Conservation (phyloP, 108 stramenopile species). For the Skeletonema costatum region DNA sequence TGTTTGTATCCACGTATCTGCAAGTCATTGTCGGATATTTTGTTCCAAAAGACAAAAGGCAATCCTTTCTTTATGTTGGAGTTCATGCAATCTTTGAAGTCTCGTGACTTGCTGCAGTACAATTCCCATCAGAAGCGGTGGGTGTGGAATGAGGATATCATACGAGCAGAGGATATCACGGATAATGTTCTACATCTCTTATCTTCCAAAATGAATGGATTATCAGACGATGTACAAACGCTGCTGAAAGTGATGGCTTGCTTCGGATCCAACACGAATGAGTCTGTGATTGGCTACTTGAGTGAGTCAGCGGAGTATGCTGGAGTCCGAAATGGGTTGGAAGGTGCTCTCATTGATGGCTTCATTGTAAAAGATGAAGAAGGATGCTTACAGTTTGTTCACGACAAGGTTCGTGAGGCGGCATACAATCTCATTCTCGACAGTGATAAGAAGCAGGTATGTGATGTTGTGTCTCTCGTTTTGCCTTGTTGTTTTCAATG, state of each 20-base stretch:
- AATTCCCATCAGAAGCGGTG: neutral
- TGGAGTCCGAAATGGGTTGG: slow-evolving; percentile 7
- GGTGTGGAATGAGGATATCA: too few species aligned
- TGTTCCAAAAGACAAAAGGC: slow-evolving; percentile 36
- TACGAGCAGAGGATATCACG: too few species aligned
- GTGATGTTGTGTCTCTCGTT: neutral
- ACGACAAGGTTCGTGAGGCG: slow-evolving; percentile 60
- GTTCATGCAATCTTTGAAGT: slow-evolving; percentile 23
- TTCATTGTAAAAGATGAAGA: slow-evolving; percentile 17
- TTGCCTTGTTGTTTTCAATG: neutral
- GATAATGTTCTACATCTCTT: too few species aligned
- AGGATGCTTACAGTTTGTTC: slow-evolving; percentile 28
- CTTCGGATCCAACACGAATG: slow-evolving; percentile 29
- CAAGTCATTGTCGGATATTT: slow-evolving; percentile 18
- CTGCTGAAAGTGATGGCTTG: slow-evolving; percentile 36
- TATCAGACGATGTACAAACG: slow-evolving; percentile 16
- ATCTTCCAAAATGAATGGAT: neutral
- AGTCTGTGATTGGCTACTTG: slow-evolving; percentile 6
- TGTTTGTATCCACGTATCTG: slow-evolving; percentile 29
- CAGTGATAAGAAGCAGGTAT: slow-evolving; percentile 8
- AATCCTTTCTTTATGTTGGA: slow-evolving; percentile 31
- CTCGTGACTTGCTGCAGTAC: slow-evolving; percentile 19
- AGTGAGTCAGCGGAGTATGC: neutral
- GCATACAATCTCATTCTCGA: slow-evolving; percentile 53
- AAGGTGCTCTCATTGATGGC: slow-evolving; percentile 17